Percentiles rank a stretch among this genome's conserved stretches.
Evolutionary conservation across 1,284 basidiomycete species (phyloP).

Genomic region (Austroboletus novae-zelandiae): DNA sequence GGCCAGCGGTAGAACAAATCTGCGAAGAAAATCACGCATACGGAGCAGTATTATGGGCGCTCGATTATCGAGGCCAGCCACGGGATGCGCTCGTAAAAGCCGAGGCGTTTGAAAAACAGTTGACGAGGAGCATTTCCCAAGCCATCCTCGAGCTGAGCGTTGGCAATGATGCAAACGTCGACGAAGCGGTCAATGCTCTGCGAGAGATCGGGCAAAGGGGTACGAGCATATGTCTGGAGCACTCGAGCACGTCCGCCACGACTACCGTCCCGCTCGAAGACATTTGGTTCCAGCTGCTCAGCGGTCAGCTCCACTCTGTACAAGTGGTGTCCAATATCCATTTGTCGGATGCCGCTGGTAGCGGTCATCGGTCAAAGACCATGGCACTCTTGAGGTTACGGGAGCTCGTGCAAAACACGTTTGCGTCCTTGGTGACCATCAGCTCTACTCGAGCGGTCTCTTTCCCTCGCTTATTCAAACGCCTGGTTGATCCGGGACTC

Average conservation of each 20-base stretch:
- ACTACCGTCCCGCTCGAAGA: conserved; percentile 69
- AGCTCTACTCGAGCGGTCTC: conserved; percentile 83
- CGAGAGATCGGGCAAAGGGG: conserved; percentile 58
- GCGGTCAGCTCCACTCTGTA: conserved; percentile 77
- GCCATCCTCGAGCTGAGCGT: conserved; percentile 23
- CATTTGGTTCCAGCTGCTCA: conserved; percentile 87
- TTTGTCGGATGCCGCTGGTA: conserved; percentile 6
- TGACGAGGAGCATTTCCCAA: conserved; percentile 53
- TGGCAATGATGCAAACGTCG: conserved; percentile 28
- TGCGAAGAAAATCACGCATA: conserved; percentile 70
- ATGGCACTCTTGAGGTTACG: conserved; percentile 54
- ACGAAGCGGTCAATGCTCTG: conserved; percentile 41
- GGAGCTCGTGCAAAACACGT: conserved; percentile 80
- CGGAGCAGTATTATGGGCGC: conserved; percentile 83
- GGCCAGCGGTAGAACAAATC: conserved; percentile 53
- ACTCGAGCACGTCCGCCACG: conserved; percentile 46
- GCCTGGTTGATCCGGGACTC: conserved; percentile 74
- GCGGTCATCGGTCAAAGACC: conserved; percentile 23
- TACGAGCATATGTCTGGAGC: conserved; percentile 65
- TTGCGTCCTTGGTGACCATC: conserved; percentile 80
- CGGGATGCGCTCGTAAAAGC: conserved; percentile 67
- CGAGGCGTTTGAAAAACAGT: conserved; percentile 55
- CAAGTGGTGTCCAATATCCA: conserved; percentile 58
- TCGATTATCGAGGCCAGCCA: conserved; percentile 65
- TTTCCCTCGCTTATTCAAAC: conserved; percentile 89